Evolutionary conservation across 1,139 yeast genomes (phyloP).

Genomic region (Lodderomyces jiufengensis): DNA sequence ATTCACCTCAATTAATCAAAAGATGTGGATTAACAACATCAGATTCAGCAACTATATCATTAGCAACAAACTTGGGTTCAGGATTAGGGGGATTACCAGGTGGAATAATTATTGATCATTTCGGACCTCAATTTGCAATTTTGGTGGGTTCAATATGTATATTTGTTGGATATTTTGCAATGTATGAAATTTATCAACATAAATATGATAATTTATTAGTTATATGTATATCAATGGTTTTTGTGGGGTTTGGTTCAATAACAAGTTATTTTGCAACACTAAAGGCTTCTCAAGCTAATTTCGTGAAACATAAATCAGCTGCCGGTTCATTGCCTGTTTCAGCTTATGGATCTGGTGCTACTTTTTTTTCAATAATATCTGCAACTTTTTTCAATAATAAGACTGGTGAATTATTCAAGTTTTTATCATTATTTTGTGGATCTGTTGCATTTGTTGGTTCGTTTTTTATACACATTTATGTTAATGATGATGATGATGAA

Average conservation of each 20-base stretch:
- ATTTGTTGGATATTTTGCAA: constrained; percentile 37
- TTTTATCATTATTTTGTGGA: constrained; percentile 39
- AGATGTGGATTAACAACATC: constrained; percentile 55
- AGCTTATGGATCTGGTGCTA: constrained; percentile 51
- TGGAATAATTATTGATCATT: constrained; percentile 59
- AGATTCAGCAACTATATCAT: constrained; percentile 60
- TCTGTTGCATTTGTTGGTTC: constrained; percentile 33
- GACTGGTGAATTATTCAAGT: constrained; percentile 38
- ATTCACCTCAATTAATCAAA: constrained; percentile 64
- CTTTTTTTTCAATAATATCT: constrained; percentile 42
- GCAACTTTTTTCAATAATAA: constrained; percentile 42
- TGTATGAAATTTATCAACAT: constrained; percentile 29
- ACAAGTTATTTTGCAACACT: constrained; percentile 62
- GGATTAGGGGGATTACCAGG: constrained; percentile 69
- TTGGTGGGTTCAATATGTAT: constrained; percentile 51
- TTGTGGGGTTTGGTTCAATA: constrained; percentile 65
- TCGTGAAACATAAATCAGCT: constrained; percentile 65
- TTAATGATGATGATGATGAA: constrained; percentile 19
- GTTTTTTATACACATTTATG: constrained; percentile 34
- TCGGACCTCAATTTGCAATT: constrained; percentile 53
- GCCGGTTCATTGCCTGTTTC: constrained; percentile 66
- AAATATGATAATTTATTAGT: constrained; percentile 21
- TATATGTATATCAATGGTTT: constrained; percentile 38
- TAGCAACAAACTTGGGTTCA: constrained; percentile 60
- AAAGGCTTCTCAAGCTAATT: constrained; percentile 67